Conservation (phyloP, 2,329 filamentous ascomycete species). For the Pseudogymnoascus sp. region DNA sequence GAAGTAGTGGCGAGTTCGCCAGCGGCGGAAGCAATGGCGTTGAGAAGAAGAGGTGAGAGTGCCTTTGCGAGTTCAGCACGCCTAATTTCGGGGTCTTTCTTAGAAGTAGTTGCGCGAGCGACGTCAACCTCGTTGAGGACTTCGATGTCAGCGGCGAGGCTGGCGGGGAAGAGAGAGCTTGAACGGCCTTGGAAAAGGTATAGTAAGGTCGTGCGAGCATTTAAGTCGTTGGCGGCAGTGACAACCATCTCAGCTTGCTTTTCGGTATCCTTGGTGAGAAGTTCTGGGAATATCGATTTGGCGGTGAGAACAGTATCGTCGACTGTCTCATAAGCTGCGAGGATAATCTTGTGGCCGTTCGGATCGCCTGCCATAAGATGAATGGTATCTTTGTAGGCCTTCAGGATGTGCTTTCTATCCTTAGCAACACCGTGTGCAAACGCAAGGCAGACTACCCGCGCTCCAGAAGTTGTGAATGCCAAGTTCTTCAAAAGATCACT, state of each 20-base stretch:
- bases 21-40: constrained; percentile 61
- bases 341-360: constrained; percentile 69
- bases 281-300: constrained; percentile 79
- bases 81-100: constrained; percentile 75
- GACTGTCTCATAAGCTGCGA: constrained; percentile 81
- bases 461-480: constrained; percentile 86
- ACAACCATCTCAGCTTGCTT: constrained; percentile 56
- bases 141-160: constrained; percentile 57
- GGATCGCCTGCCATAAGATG: constrained; percentile 75
- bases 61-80: constrained; percentile 67
- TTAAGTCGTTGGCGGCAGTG: constrained; percentile 54
- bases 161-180: constrained; percentile 50
- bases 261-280: constrained; percentile 63
- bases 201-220: constrained; percentile 59
- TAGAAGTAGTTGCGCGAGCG: constrained; percentile 76
- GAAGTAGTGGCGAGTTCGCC: constrained; percentile 61
- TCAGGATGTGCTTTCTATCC: constrained; percentile 81
- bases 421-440: constrained; percentile 83
- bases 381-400: constrained; percentile 82
- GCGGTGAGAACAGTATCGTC: constrained; percentile 86
- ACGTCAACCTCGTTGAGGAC: constrained; percentile 69
- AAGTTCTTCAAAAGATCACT: constrained; percentile 90
- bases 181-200: constrained; percentile 70
- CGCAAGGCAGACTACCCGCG: constrained; percentile 69
- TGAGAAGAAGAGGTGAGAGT: constrained; percentile 66